Evolutionary conservation across 805 yeast species (phyloP).

Genomic region (Teunomyces lycoperdinae): DNA sequence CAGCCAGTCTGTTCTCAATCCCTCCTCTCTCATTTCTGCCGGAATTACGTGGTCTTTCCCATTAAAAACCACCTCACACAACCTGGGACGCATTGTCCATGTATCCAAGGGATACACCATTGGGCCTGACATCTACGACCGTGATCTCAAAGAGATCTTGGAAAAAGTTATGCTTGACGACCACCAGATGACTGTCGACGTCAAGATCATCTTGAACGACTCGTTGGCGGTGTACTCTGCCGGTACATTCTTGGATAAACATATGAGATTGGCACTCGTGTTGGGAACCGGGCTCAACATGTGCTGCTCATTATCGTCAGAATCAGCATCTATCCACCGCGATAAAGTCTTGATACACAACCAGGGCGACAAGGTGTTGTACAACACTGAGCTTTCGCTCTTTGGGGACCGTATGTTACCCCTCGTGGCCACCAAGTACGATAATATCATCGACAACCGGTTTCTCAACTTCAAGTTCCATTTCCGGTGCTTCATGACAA

Average conservation of each 20-base stretch:
- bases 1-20: conserved; percentile 15
- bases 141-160: conserved; percentile 42
- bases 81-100: conserved; percentile 44
- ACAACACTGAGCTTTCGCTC: conserved; percentile 55
- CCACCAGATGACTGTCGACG: conserved; percentile 27
- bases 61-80: conserved; percentile 37
- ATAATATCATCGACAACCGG: conserved; percentile 35
- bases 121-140: conserved; percentile 37
- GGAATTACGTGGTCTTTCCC: conserved; percentile 64
- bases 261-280: conserved; percentile 51
- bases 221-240: conserved; percentile 64
- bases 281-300: conserved; percentile 69
- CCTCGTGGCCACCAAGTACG: conserved; percentile 36
- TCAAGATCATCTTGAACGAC: conserved; percentile 56
- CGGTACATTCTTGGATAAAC: conserved; percentile 38
- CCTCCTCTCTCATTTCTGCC: conserved; percentile 22
- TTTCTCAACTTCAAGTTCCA: conserved; percentile 16
- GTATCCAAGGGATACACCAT: conserved; percentile 64
- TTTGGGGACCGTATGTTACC: conserved; percentile 43
- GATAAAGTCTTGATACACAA: conserved; percentile 8
- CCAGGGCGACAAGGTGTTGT: conserved; percentile 18
- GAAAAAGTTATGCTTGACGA: conserved; percentile 26
- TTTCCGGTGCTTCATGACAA: conserved; percentile 31
- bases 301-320: conserved; percentile 38
- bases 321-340: conserved; percentile 15